Percentiles rank a stretch among this genome's conserved stretches.
Conservation (phyloP, 2,329 filamentous ascomycete genomes). For the Trichoderma aggressivum region DNA sequence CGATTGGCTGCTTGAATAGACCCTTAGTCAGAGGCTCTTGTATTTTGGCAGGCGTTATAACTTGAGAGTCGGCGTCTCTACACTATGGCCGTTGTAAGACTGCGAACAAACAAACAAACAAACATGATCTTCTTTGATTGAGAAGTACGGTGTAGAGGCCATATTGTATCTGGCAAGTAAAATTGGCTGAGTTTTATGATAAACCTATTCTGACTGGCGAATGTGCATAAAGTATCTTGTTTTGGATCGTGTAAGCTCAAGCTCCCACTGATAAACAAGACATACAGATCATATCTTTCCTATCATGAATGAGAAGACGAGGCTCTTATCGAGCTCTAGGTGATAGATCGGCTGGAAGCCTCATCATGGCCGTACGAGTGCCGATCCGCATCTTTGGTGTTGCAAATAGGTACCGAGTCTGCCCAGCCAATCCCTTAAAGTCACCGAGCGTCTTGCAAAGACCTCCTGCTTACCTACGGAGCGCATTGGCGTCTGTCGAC, state of each 20-base stretch:
- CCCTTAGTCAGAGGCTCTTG: background rate
- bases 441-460: background rate
- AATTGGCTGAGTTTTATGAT: background rate
- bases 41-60: background rate
- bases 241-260: background rate
- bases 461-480: background rate
- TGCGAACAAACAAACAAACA: background rate
- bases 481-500: background rate
- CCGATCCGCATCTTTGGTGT: background rate
- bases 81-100: background rate
- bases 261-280: background rate
- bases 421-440: background rate
- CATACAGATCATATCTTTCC: background rate
- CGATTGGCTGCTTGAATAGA: background rate
- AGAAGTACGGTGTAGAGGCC: background rate
- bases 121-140: background rate
- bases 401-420: background rate
- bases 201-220: background rate
- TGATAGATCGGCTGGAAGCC: background rate
- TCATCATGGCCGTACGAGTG: background rate
- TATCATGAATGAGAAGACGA: background rate
- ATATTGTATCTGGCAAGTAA: background rate
- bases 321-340: background rate
- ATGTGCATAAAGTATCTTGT: background rate
- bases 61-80: background rate